Conservation (phyloP, 345 rosid genomes). For the Physaria fendleri region DNA sequence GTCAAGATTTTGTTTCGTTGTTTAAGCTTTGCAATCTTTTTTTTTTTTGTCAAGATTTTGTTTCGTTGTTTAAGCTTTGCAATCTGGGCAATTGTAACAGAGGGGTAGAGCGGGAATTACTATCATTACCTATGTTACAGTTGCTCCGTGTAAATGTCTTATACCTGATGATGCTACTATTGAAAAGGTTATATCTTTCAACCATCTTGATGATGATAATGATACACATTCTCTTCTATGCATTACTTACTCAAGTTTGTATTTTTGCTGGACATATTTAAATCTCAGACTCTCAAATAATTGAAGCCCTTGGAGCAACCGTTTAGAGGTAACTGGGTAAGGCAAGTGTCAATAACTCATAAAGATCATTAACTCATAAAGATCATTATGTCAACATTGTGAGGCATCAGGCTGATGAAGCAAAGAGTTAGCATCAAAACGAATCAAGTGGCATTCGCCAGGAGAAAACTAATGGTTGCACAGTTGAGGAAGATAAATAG, state of each 20-base stretch:
- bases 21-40: conserved; percentile 80
- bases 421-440: conserved; percentile 48
- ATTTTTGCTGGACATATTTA: conserved; percentile 24
- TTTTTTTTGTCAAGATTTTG: no score
- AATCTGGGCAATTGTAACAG: conserved; percentile 77
- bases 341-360: conserved; percentile 92
- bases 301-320: conserved; percentile 93
- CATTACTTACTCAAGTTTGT: not conserved
- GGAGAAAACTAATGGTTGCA: conserved; percentile 39
- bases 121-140: conserved; percentile 92
- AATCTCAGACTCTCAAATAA: conserved; percentile 90
- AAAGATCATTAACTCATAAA: no score
- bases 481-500: conserved; percentile 30
- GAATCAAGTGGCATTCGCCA: conserved; percentile 26
- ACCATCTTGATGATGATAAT: not conserved
- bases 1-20: not conserved
- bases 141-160: conserved; percentile 93
- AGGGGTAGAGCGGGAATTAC: conserved; percentile 98
- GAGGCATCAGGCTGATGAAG: conserved; percentile 70
- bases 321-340: conserved; percentile 92
- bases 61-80: conserved; percentile 54
- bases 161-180: conserved; percentile 94
- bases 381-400: conserved; percentile 93
- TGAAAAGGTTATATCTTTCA: conserved; percentile 56
- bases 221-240: not conserved